Base-by-base conservation (phyloP, 2,329 filamentous ascomycete species). In the Lecanicillium sp. region DNA sequence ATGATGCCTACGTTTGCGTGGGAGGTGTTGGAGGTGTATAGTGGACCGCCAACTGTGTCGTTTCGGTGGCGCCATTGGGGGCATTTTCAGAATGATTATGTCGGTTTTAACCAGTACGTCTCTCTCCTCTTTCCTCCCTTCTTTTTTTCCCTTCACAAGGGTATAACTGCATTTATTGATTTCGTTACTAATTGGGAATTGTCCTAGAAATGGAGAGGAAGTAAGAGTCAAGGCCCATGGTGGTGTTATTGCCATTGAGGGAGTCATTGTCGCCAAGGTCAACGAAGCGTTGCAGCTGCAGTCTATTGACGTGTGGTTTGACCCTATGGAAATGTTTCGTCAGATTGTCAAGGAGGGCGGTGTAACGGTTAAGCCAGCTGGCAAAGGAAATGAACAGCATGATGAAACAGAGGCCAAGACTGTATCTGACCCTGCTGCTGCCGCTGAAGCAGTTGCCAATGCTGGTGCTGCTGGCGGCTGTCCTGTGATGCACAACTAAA, bases 1-100 rank as follows among this genome's bases (percentile, higher is more conserved):
- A 83, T 83, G 78, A 83, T 84, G 78, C 79, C 79, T 0, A 77
- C 70, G 0, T 83, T 84, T 55, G 79, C 78, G 0, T 84, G 79
- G 78, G 80, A 83, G 58, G 78, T 83, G 2, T 53, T 80, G 13
- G 79, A 83, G 54, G 77, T 83, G 3, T 83, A 80, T 52, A 74
- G 71, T 43, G 78, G 75, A 0, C 78, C 78, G 17, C 79, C 79
- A 2, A 63, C 64, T 11, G 77, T 82, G 27, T 64, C 68, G 3
- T 81, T 83, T 55, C 68, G 73, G 48, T 83, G 79, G 79, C 64
- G 79, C 5, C 80, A 83, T 54, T 83, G 79, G 79, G 79, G 78
- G 0, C 56, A 62, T 4, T 82, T 83, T 73, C 74, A 73, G 60
- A 73, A 71, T 44, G 78, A 83, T 51, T 83, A 83, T 53, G 70